Conservation (phyloP, 768 basidiomycete species). For the Leccinum incarnatum region DNA sequence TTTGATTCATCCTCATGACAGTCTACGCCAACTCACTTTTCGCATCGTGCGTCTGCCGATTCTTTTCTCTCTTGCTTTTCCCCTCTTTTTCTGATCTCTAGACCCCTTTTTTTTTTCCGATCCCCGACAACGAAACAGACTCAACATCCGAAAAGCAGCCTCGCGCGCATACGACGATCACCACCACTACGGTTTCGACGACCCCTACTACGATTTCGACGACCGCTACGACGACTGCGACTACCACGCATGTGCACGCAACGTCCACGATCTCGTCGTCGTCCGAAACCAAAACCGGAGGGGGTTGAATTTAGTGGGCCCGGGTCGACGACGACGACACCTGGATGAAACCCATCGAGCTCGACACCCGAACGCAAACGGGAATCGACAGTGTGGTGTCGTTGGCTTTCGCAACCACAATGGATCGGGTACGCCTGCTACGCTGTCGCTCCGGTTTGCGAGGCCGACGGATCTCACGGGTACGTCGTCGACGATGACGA, state of each 20-base stretch:
- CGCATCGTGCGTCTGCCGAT: constrained; percentile 20
- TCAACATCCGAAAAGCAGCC: constrained; percentile 27
- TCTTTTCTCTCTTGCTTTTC: background rate
- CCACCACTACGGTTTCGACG: background rate
- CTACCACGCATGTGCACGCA: background rate
- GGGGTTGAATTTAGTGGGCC: background rate
- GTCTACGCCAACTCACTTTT: constrained; percentile 32
- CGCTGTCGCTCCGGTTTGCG: constrained; percentile 25
- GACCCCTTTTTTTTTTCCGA: too few relatives aligned
- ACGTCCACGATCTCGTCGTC: background rate
- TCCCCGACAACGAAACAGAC: constrained; percentile 2
- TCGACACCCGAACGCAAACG: background rate
- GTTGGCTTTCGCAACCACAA: background rate
- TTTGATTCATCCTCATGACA: background rate
- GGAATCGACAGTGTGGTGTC: too few relatives aligned
- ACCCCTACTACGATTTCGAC: background rate
- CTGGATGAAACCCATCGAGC: constrained; percentile 1
- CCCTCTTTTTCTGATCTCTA: background rate
- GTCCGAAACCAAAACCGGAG: background rate
- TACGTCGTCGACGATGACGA: background rate
- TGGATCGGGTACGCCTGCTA: background rate
- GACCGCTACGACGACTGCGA: background rate
- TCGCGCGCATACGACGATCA: constrained; percentile 8
- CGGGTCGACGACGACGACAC: background rate
- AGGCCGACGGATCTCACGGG: constrained; percentile 12